Conservation (phyloP, 2,329 filamentous ascomycete species). For the Berkeleyomyces rouxiae region DNA sequence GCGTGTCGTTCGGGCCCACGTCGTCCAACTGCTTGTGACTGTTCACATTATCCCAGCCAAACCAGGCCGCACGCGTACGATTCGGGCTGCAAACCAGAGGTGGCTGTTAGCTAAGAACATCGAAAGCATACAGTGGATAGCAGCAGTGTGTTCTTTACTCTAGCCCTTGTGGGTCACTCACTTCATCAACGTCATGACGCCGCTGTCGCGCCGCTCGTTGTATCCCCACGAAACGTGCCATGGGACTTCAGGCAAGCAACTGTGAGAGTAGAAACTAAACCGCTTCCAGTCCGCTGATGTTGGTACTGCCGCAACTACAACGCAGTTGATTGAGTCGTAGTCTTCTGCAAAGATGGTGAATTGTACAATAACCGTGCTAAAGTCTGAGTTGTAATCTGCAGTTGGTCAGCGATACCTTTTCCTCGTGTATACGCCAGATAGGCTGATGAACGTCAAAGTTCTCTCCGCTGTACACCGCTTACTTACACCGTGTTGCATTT, state of each 20-base stretch:
- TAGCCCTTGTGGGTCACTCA: conserved; percentile 14
- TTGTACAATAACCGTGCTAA: conserved; percentile 6
- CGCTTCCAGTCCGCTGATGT: conserved; percentile 13
- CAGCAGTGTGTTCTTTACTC: not conserved
- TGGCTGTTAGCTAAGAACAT: not conserved
- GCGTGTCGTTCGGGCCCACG: conserved; percentile 15
- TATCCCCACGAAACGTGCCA: conserved; percentile 22
- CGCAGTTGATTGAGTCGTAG: conserved; percentile 14
- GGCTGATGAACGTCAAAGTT: no score
- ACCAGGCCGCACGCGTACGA: conserved; percentile 16
- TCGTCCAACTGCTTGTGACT: conserved; percentile 13
- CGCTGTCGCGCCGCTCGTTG: conserved; percentile 18
- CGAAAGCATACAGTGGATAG: not conserved
- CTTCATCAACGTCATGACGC: conserved; percentile 20
- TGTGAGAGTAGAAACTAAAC: conserved; percentile 17
- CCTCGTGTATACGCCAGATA: no score
- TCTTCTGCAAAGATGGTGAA: conserved; percentile 3
- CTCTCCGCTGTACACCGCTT: not conserved
- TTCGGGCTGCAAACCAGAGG: not conserved
- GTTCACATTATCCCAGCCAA: conserved; percentile 19
- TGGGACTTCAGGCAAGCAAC: conserved; percentile 16
- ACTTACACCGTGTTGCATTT: conserved; percentile 13
- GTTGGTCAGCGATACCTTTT: not conserved
- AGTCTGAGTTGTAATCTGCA: conserved; percentile 7
- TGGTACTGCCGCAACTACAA: conserved; percentile 8